Conservation (phyloP, 352 stramenopile species). For the Pythium angustatum region DNA sequence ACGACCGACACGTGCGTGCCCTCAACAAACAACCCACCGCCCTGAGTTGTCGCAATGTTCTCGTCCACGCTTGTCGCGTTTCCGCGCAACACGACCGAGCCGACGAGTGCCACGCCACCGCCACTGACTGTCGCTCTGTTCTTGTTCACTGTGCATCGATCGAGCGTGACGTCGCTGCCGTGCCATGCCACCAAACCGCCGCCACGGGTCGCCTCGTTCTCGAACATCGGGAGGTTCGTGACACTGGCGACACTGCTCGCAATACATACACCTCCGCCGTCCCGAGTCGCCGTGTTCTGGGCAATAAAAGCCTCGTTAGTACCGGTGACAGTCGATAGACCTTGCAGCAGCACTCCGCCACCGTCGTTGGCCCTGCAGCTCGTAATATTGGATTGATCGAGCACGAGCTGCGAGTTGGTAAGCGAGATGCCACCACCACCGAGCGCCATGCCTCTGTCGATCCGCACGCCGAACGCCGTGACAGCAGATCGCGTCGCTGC, state of each 20-base stretch:
- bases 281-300: conserved; percentile 13
- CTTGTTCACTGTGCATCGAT: neutral
- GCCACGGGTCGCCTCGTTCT: conserved; percentile 10
- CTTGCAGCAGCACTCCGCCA: neutral
- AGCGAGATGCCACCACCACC: conserved; percentile 18
- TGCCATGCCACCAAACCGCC: conserved; percentile 2
- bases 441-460: neutral
- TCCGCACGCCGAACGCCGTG: neutral
- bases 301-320: neutral
- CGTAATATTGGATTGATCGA: conserved; percentile 23
- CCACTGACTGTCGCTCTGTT: conserved; percentile 16
- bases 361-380: conserved; percentile 7
- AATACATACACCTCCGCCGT: conserved; percentile 30
- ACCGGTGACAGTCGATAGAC: neutral
- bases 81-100: neutral
- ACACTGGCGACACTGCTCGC: neutral
- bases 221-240: neutral
- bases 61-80: neutral
- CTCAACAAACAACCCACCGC: conserved; percentile 35
- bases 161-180: neutral
- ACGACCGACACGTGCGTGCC: conserved; percentile 19
- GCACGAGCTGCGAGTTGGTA: conserved; percentile 1
- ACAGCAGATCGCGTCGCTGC: conserved; percentile 3
- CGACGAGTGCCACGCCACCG: conserved; percentile 11
- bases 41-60: conserved; percentile 15